phyloP scores from a whole-genome alignment of 805 yeast genomes.

The Kodamaea neixiangensis region DNA sequence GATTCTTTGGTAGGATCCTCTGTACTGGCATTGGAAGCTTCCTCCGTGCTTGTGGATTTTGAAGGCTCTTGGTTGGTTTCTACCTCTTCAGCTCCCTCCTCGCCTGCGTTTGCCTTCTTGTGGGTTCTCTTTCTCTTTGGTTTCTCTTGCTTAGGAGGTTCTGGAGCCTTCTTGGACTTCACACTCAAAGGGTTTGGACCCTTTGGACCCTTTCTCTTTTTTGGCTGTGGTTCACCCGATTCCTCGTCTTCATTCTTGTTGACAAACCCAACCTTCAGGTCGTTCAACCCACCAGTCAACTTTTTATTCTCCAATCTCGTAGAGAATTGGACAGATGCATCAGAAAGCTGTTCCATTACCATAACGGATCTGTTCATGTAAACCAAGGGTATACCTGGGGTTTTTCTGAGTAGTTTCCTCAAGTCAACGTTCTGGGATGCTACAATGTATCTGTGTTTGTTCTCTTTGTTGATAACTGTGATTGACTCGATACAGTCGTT shows the following conservation, averaged over 20 bases:
- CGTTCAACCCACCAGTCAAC: conserved; percentile 77
- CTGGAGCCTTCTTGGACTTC: conserved; percentile 60
- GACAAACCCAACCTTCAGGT: conserved; percentile 49
- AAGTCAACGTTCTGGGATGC: conserved; percentile 79
- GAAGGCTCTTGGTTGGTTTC: neutral
- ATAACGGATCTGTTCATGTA: conserved; percentile 89
- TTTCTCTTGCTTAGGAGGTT: conserved; percentile 12
- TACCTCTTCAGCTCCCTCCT: neutral
- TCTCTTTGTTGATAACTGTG: conserved; percentile 68
- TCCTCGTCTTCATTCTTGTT: conserved; percentile 24
- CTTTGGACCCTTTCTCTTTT: conserved; percentile 69
- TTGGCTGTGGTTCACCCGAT: conserved; percentile 18
- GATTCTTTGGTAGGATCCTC: neutral
- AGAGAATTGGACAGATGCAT: conserved; percentile 51
- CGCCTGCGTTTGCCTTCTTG: conserved; percentile 5
- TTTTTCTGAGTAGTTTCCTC: conserved; percentile 64
- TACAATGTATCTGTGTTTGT: conserved; percentile 88
- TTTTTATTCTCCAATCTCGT: conserved; percentile 62
- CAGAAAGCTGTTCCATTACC: conserved; percentile 92
- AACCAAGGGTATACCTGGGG: conserved; percentile 89
- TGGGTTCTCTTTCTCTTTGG: conserved; percentile 14
- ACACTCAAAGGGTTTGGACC: conserved; percentile 91
- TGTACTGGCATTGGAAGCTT: no score
- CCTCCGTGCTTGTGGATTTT: no score
- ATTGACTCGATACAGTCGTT: conserved; percentile 75